phyloP scores from a whole-genome alignment of 2,329 filamentous ascomycete genomes.

The Arthrinium puccinioides region DNA sequence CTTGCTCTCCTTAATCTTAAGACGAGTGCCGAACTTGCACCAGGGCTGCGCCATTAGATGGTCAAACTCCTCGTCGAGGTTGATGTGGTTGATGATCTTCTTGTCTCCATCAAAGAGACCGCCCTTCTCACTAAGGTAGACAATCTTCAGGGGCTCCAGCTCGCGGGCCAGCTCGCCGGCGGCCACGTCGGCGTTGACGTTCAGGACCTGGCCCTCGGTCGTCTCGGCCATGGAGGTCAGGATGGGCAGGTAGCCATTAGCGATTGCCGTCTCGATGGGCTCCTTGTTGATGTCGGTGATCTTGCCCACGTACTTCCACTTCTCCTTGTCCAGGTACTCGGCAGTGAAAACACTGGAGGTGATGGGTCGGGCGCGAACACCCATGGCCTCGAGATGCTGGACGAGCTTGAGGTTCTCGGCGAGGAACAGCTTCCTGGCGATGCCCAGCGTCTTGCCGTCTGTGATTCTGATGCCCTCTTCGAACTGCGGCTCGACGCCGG shows the following conservation, averaged over 20 bases:
- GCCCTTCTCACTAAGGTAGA: constrained; percentile 97
- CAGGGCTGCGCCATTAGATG: constrained; percentile 88
- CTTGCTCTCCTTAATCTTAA: constrained; percentile 98
- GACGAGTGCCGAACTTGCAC: constrained; percentile 88
- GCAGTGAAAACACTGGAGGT: constrained; percentile 86
- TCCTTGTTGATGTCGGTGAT: constrained; percentile 87
- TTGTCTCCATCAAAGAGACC: constrained; percentile 89
- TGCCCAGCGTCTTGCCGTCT: constrained; percentile 85
- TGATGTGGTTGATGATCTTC: constrained; percentile 94
- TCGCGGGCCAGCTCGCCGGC: constrained; percentile 86
- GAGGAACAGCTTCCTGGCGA: constrained; percentile 88
- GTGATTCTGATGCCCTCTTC: constrained; percentile 95
- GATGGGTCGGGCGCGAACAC: constrained; percentile 81
- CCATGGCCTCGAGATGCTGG: constrained; percentile 81
- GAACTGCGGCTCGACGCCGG: constrained; percentile 90
- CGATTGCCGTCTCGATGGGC: constrained; percentile 85
- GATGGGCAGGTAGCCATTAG: constrained; percentile 85
- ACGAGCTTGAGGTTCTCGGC: constrained; percentile 93
- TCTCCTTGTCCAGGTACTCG: constrained; percentile 92
- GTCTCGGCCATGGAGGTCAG: constrained; percentile 96
- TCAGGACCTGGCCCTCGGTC: constrained; percentile 82
- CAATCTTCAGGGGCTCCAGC: constrained; percentile 90
- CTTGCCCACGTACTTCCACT: constrained; percentile 93
- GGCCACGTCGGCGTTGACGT: constrained; percentile 96
- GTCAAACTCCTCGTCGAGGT: constrained; percentile 93